Evolutionary conservation across 2,329 filamentous ascomycete genomes (phyloP).

Genomic region (Xylariomycetidae sp.): DNA sequence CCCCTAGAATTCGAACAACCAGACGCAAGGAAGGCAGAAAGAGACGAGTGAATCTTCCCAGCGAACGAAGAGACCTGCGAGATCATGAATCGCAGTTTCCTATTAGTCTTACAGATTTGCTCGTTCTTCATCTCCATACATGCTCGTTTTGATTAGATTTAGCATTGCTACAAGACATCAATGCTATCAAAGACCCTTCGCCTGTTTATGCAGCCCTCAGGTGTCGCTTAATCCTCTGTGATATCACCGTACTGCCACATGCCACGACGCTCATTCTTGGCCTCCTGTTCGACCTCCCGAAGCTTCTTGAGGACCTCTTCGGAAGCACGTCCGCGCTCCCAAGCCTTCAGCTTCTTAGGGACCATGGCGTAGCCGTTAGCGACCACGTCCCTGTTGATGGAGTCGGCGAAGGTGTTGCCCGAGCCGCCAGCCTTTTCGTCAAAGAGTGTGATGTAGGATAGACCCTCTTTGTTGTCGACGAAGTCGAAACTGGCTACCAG

Average conservation of each 20-base stretch:
- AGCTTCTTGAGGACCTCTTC: slow-evolving; percentile 66
- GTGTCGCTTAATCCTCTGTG: slow-evolving; percentile 84
- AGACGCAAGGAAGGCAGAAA: too few species aligned
- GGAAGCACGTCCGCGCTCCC: slow-evolving; percentile 71
- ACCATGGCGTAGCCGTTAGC: slow-evolving; percentile 84
- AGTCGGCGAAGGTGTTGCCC: slow-evolving; percentile 57
- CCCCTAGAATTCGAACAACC: too few species aligned
- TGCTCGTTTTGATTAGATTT: too few species aligned
- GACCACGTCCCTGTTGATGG: slow-evolving; percentile 84
- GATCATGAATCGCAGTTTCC: too few species aligned
- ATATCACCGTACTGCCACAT: slow-evolving; percentile 99
- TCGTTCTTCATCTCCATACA: too few species aligned
- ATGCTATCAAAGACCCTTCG: too few species aligned
- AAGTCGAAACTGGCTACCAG: slow-evolving; percentile 90
- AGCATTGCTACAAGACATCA: too few species aligned
- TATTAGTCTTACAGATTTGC: too few species aligned
- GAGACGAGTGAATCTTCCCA: too few species aligned
- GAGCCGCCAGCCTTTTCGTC: slow-evolving; percentile 59
- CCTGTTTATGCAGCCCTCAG: too few species aligned
- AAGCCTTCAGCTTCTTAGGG: slow-evolving; percentile 81
- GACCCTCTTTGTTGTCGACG: slow-evolving; percentile 69
- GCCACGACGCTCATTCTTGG: slow-evolving; percentile 73
- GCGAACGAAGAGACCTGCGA: too few species aligned
- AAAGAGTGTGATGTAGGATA: slow-evolving; percentile 81
- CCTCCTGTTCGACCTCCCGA: slow-evolving; percentile 66